Base-by-base conservation (phyloP, 202 grass and related monocot species). In the Bolboschoenoplectus hybrid region DNA sequence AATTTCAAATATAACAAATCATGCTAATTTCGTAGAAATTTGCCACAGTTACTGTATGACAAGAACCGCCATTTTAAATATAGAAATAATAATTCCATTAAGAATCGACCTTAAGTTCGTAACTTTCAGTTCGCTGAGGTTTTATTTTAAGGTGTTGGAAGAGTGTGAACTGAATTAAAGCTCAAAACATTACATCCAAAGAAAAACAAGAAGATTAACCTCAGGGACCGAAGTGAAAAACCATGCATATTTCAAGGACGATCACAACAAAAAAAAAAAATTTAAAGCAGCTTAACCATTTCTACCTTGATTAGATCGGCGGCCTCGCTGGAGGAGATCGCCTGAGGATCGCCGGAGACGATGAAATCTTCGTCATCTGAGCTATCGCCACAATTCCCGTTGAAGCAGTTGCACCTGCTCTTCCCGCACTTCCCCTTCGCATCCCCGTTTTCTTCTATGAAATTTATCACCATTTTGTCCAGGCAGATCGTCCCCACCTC, bases 391-490 rank as follows among this genome's bases (percentile, higher is more conserved):
- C 89, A 90, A 69, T 81, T 85, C 41, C 90, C 91, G n/a, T 95
- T 87, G 89, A 98, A 98, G 82, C 95, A 98, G 77, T 95, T 98
- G 88, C 93, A 93, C 84, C 90, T 87, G 62, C 79, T 92, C 64
- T 70, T 88, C 2, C 91, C 94, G 19, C 92, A 88, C 1, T 85
- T 89, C 4, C 84, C 81, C 49, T 86, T 80, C 17, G 89, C 78
- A 77, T 69, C 74, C 4, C 73, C 89, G 40, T 73, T 86, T 66
- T 92, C 92, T 82, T 97, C 95, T 4, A 98, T 85, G 87, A 98
- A 98, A 90, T 86, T 93, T 53, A 87, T 87, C 40, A 97, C 95
- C 95, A 97, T 93, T 45, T 94, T 94, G 80, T 97, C 95, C 7
- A 97, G 85, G 81, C 91, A 95, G 47, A 97, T 66, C 16, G 95